phyloP scores from a whole-genome alignment of 768 basidiomycete genomes.

The Kondoa subrosea region DNA sequence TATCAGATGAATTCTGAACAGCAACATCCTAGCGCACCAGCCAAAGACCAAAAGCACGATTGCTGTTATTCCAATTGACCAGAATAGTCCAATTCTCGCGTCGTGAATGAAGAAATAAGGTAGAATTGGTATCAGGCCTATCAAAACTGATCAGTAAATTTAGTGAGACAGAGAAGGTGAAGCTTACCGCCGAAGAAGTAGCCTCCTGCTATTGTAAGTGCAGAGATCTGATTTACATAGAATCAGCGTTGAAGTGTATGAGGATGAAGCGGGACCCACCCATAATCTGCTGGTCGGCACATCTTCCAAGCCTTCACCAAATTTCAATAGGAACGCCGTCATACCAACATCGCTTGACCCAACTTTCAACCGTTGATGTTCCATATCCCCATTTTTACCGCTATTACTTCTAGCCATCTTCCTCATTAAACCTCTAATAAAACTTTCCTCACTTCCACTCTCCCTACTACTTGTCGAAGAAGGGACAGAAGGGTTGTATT shows the following conservation, averaged over 20 bases:
- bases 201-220: slow-evolving; percentile 85
- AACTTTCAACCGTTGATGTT: slow-evolving; percentile 45
- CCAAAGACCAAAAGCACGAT: slow-evolving; percentile 77
- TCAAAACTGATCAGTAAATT: neutral
- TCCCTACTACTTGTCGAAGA: slow-evolving; percentile 18
- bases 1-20: neutral
- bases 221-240: slow-evolving; percentile 40
- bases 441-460: slow-evolving; percentile 16
- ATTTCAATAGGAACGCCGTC: slow-evolving; percentile 85
- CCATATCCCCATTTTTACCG: slow-evolving; percentile 37
- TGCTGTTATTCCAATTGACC: slow-evolving; percentile 57
- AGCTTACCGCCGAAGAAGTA: slow-evolving; percentile 81
- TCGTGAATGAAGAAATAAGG: slow-evolving; percentile 53
- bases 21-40: slow-evolving; percentile 68
- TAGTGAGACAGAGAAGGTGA: slow-evolving; percentile 63
- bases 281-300: slow-evolving; percentile 68
- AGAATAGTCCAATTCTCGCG: slow-evolving; percentile 41
- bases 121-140: neutral
- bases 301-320: slow-evolving; percentile 90
- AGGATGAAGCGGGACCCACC: slow-evolving; percentile 13
- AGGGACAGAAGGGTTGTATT: slow-evolving; percentile 20
- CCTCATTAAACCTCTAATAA: slow-evolving; percentile 19
- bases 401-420: slow-evolving; percentile 19
- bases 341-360: slow-evolving; percentile 60
- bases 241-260: neutral